These are phyloP conservation scores for Leccinum ochraceum DNA, from an alignment of 768 basidiomycete genomes.

Conservation along the genomic window DNA sequence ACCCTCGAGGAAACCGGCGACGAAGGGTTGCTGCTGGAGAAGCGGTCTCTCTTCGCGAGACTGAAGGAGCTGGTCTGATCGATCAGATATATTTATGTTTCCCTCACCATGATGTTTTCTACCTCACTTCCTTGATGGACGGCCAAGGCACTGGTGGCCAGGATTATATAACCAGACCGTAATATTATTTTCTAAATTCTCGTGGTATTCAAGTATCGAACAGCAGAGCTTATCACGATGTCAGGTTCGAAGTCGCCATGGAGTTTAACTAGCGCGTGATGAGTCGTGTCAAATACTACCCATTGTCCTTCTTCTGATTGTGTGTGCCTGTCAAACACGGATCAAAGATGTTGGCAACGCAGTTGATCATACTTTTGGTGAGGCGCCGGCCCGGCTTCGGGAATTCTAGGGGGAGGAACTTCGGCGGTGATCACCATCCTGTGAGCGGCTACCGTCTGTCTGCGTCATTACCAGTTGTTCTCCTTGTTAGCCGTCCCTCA, in stretches of 20 bases:
- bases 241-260: not conserved
- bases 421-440: not conserved
- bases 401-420: too few relatives aligned
- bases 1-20: constrained; percentile 67
- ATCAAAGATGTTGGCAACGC: not conserved
- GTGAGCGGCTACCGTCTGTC: not conserved
- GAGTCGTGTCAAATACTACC: not conserved
- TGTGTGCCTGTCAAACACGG: not conserved
- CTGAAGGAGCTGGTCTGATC: constrained; percentile 14
- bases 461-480: not conserved
- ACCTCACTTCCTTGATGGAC: not conserved
- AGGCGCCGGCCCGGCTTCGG: too few relatives aligned
- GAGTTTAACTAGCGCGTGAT: not conserved
- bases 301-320: not conserved
- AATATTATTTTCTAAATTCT: not conserved
- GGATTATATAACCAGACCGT: not conserved
- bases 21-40: constrained; percentile 18
- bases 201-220: not conserved
- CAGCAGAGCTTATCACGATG: not conserved
- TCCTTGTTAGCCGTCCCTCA: not conserved
- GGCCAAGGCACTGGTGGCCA: not conserved
- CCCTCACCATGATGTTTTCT: not conserved
- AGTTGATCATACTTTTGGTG: not conserved
- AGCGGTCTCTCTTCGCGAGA: constrained; percentile 2
- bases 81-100: not conserved